Evolutionary conservation across 306 rosid species (phyloP), one percentile per base, ranked within the genome.

Genomic region (Urtica urens): DNA sequence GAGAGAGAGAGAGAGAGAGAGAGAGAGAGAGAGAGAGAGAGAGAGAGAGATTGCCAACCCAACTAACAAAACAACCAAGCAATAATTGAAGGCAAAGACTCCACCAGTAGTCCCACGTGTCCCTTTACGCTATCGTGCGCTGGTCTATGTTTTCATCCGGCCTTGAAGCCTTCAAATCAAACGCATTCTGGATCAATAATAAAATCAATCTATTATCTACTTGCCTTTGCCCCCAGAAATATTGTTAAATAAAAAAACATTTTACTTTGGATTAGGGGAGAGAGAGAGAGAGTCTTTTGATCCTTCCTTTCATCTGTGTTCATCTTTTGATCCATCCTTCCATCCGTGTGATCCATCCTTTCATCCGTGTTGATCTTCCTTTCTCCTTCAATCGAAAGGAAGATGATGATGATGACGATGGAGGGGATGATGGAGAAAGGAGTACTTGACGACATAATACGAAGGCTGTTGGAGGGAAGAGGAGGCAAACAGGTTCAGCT

Each of bases 401-500:
- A 35, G 67, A 65, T 55, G 77, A 87, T 64, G 86, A 81, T 69
- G 87, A 72, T 68, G 79, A 79, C 86, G 42, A 79, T 72, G 87
- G 87, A 82, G 71, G 99, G 92, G 23, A 75, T 72, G 75, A 85
- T 85, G 93, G 99, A 82, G 24, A 69, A 60, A 24, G 71, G 61
- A 4, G 81, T 78, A 1, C 29, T 92, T 43, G 93, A 92, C 34
- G 96, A 92, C 39, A 74, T 92, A 28, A 82, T 92, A 19, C 72
- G 86, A 54, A 82, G 99, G 75, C 63, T 92, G 8, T 59, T 85
- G 33, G 94, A 85, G 56, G 96, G 96, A 3, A 82, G 60, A 57
- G 88, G 93, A 14, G 90, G 88, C 0, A 92, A 86, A 53, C 99
- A 86, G 66, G 99, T 92, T 2, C 87, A 86, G 77, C 93, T 92